Base-by-base conservation (phyloP, 768 basidiomycete species). In the Symmetrospora coprosmae region DNA sequence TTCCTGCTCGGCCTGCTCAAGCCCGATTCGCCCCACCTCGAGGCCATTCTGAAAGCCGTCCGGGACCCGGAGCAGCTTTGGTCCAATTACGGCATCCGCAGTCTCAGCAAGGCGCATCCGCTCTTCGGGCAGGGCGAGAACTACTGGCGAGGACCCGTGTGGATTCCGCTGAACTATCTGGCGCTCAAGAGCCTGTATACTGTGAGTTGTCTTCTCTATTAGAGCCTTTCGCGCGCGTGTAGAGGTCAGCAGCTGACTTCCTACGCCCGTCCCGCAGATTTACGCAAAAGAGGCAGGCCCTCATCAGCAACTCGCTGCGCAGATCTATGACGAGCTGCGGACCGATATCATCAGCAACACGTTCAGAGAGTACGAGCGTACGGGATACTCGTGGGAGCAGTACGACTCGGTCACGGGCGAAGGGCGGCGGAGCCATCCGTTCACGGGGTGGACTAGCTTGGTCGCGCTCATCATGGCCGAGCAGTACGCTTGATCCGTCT, bases 101-200 rank as follows among this genome's bases (percentile, higher is more conserved):
- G 87, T 64, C 74, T 97, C 52, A 88, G 86, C 6, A 82, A 79
- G n/a, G 80, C 82, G 19, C 88, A 96, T 69, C 81, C 84, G n/a
- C 80, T 86, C 48, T 96, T 89, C 67, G 91, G 90, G 14, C 75
- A 80, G 66, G 92, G 85, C 46, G 91, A 97, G 73, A 87, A 97
- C 74, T 97, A 97, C 72, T 97, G 91, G 91, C 84, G 84, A 68
- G 90, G 92, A 1, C 87, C 91, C 2, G 85, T 97, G 48, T 96
- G 91, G 91, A 79, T 94, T 35, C 91, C 88, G 72, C 91, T 97
- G 85, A 96, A 97, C 73, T 97, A 89, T 70, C 78, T 97, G 63
- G 82, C 84, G 16, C 75, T 97, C 50, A 77, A 80, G 27, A 80
- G 88, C 13, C 73, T 97, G 60, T 77, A 87, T 70, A 85, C 83